Percentiles rank a stretch among this genome's conserved stretches.
phyloP scores from a whole-genome alignment of 371 early-diverging fungal genomes.

The Syncephalastrum sp. region DNA sequence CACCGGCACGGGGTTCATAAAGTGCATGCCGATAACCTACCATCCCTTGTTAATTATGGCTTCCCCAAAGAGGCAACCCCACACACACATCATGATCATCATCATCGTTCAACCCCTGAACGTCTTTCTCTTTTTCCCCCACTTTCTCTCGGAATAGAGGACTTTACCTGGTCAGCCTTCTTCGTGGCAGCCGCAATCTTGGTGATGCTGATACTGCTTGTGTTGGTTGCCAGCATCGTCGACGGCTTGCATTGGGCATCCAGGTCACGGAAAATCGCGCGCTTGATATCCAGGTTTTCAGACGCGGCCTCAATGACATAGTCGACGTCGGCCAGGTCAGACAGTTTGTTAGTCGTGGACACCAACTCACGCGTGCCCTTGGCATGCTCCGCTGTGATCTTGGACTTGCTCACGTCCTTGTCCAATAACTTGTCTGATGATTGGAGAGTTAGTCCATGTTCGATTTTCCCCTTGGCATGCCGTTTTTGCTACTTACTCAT shows the following conservation, averaged over 20 bases:
- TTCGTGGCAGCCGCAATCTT: slow-evolving; percentile 91
- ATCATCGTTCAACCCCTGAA: background rate
- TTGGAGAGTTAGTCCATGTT: background rate
- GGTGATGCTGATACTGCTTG: slow-evolving; percentile 61
- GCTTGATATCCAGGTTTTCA: slow-evolving; percentile 88
- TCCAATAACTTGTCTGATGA: slow-evolving; percentile 73
- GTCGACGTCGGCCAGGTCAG: slow-evolving; percentile 65
- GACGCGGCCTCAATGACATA: slow-evolving; percentile 96
- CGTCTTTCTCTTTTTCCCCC: background rate
- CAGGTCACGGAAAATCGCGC: slow-evolving; percentile 78
- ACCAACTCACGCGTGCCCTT: slow-evolving; percentile 67
- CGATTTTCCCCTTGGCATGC: background rate
- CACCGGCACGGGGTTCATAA: slow-evolving; percentile 96
- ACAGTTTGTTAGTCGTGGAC: slow-evolving; percentile 56
- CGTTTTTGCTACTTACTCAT: slow-evolving; percentile 55
- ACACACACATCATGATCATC: background rate
- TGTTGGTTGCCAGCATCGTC: slow-evolving; percentile 95
- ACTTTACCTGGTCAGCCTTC: slow-evolving; percentile 67
- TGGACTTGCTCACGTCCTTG: slow-evolving; percentile 89
- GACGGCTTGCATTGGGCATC: slow-evolving; percentile 64
- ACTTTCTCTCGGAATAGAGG: background rate
- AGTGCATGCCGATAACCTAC: slow-evolving; percentile 89
- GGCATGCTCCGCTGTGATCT: slow-evolving; percentile 79
- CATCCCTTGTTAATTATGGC: background rate
- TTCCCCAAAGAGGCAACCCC: background rate